Evolutionary conservation across 805 yeast species (phyloP).

Genomic region (Pichia paraexigua): DNA sequence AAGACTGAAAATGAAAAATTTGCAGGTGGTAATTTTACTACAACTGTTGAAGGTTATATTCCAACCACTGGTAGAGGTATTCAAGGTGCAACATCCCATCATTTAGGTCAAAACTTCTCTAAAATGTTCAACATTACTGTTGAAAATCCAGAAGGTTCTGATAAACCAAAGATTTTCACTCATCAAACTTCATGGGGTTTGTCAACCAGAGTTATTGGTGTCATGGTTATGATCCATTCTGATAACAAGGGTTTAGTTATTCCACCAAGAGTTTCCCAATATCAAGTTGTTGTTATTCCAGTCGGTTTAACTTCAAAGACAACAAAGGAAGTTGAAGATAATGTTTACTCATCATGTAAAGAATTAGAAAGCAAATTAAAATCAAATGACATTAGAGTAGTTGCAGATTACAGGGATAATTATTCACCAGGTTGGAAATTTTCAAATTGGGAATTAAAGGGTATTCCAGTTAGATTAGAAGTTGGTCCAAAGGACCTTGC

Average conservation of each 20-base stretch:
- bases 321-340: constrained; percentile 61
- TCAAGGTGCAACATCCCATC: constrained; percentile 98
- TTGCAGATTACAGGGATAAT: constrained; percentile 85
- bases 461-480: constrained; percentile 89
- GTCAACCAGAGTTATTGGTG: constrained; percentile 97
- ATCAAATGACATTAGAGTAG: constrained; percentile 60
- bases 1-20: constrained; percentile 97
- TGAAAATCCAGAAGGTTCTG: constrained; percentile 88
- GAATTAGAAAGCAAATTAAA: constrained; percentile 56
- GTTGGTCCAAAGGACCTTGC: constrained; percentile 94
- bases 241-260: constrained; percentile 97
- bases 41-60: constrained; percentile 93
- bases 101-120: constrained; percentile 95
- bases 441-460: constrained; percentile 94
- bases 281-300: constrained; percentile 88
- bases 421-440: constrained; percentile 99
- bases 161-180: constrained; percentile 77
- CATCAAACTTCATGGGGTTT: constrained; percentile 99
- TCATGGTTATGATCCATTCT: constrained; percentile 97
- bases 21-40: constrained; percentile 95
- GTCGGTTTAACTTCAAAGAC: constrained; percentile 91
- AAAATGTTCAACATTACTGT: constrained; percentile 96
- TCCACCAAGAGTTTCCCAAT: constrained; percentile 94
- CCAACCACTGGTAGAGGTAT: constrained; percentile 99
- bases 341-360: constrained; percentile 62